phyloP scores from a whole-genome alignment of 352 stramenopile species.

The Pythium myriotylum region DNA sequence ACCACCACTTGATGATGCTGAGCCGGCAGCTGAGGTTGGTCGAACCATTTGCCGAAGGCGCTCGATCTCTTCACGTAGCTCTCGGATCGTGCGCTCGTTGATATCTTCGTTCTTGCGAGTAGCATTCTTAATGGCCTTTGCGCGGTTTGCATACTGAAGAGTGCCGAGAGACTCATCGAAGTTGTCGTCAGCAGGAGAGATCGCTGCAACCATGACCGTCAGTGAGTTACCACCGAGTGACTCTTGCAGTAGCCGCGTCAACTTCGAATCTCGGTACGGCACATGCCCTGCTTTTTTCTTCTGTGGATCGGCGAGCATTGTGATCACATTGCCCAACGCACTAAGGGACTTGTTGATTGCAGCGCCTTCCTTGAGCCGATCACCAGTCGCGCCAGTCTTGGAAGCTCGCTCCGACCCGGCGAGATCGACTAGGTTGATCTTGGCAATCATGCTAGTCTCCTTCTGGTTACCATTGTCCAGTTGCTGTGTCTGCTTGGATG shows the following conservation, averaged over 20 bases:
- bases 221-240: conserved; percentile 91
- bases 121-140: conserved; percentile 92
- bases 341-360: conserved; percentile 94
- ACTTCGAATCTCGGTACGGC: conserved; percentile 91
- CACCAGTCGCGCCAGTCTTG: conserved; percentile 88
- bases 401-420: conserved; percentile 86
- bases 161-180: conserved; percentile 93
- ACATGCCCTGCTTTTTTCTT: conserved; percentile 63
- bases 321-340: conserved; percentile 93
- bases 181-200: conserved; percentile 93
- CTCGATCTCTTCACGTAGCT: conserved; percentile 93
- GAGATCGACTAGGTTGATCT: conserved; percentile 93
- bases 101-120: conserved; percentile 90
- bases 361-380: conserved; percentile 89
- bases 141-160: conserved; percentile 92
- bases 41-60: conserved; percentile 87
- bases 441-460: conserved; percentile 85
- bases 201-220: conserved; percentile 95
- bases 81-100: conserved; percentile 91
- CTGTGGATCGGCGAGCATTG: conserved; percentile 67
- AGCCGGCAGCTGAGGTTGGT: conserved; percentile 27
- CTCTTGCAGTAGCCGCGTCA: too few species aligned
- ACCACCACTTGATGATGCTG: neutral
- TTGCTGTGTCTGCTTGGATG: conserved; percentile 72
- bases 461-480: conserved; percentile 52